Evolutionary conservation across 1,284 basidiomycete genomes (phyloP).

Genomic region (Leccinum subrobustum): DNA sequence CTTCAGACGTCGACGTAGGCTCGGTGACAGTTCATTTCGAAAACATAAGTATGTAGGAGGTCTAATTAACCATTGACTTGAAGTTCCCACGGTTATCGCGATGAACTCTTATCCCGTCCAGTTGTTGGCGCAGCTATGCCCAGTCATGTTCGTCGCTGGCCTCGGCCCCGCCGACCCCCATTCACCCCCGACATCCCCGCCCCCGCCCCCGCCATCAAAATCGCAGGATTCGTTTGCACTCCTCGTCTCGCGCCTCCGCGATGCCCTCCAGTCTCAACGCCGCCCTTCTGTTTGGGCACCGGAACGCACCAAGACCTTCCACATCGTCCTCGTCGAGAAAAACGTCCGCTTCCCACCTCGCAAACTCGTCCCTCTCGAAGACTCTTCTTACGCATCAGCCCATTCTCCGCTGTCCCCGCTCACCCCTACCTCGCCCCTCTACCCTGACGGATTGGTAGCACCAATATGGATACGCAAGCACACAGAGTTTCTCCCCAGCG

Average conservation of each 20-base stretch:
- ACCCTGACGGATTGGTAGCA: constrained; percentile 66
- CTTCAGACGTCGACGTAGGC: too few species aligned
- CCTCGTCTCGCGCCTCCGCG: too few species aligned
- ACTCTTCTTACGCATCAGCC: constrained; percentile 48
- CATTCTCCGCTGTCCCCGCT: constrained; percentile 92
- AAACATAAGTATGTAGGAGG: too few species aligned
- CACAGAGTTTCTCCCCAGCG: too few species aligned
- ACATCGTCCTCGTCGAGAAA: constrained; percentile 76
- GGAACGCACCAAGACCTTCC: constrained; percentile 71
- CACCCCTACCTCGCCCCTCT: constrained; percentile 82
- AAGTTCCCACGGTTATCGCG: constrained; percentile 9
- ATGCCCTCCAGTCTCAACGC: too few species aligned
- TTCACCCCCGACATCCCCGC: constrained; percentile 30
- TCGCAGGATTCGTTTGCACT: constrained; percentile 55
- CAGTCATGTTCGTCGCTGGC: constrained; percentile 92
- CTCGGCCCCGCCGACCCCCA: constrained; percentile 44
- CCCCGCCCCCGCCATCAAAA: constrained; percentile 30
- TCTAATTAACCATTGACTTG: too few species aligned
- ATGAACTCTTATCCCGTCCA: constrained; percentile 93
- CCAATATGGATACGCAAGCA: too few species aligned
- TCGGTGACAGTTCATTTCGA: too few species aligned
- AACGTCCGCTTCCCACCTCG: constrained; percentile 83
- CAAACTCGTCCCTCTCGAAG: constrained; percentile 62
- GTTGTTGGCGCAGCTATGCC: constrained; percentile 79
- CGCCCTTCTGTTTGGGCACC: constrained; percentile 33